phyloP scores from a whole-genome alignment of 1,139 yeast species.

The Kazachstania sp. region DNA sequence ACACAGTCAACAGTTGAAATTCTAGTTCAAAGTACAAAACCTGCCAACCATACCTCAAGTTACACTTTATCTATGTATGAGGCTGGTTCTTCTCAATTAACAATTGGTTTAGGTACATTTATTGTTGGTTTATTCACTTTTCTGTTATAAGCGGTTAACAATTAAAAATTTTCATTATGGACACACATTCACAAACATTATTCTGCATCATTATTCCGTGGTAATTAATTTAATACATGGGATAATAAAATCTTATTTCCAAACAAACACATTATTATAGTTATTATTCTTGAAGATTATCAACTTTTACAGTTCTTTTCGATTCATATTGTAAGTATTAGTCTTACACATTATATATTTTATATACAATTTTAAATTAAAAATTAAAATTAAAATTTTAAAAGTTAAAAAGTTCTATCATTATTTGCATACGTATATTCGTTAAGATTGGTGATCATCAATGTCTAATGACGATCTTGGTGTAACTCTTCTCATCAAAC shows the following conservation, averaged over 20 bases:
- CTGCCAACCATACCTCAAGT: conserved; percentile 2
- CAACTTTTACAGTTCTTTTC: neutral
- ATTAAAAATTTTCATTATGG: neutral
- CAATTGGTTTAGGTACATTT: conserved; percentile 4
- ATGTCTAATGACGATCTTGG: conserved; percentile 25
- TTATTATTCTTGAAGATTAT: neutral
- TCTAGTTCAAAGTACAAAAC: conserved; percentile 7
- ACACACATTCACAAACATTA: neutral
- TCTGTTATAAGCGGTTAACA: conserved; percentile 1
- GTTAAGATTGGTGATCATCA: neutral
- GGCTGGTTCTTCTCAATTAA: conserved; percentile 8
- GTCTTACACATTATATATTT: neutral
- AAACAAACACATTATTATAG: neutral
- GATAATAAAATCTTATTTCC: no score
- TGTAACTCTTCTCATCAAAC: conserved; percentile 25
- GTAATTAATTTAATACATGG: neutral
- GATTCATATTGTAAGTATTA: neutral
- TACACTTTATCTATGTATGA: conserved; percentile 4
- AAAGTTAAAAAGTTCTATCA: neutral
- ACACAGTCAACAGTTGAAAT: conserved; percentile 5
- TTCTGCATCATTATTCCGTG: neutral
- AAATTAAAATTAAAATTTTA: neutral
- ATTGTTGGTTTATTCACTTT: conserved; percentile 8
- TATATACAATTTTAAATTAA: neutral
- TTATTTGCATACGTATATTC: neutral